Percentiles rank a stretch among this genome's conserved stretches.
These are phyloP conservation scores for Ichthyophthirius multifiliis DNA, from an alignment of 169 alveolate genomes.

Conservation along the genomic window DNA sequence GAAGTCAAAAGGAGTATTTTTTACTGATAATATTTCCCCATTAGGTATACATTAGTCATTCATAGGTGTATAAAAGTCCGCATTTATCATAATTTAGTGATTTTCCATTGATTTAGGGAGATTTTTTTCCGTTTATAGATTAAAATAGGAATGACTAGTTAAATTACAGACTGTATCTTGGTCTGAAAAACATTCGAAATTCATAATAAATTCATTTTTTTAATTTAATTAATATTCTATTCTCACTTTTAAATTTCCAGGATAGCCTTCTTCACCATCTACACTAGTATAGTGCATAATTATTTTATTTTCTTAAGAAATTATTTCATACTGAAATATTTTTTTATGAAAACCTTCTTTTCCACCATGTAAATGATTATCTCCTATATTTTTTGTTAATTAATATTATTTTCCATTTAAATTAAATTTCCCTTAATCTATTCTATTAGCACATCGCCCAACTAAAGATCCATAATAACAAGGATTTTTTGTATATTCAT, in stretches of 20 bases:
- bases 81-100: background rate
- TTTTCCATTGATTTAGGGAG: background rate
- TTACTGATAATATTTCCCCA: background rate
- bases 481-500: background rate
- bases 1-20: conserved; percentile 7
- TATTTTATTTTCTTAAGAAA: background rate
- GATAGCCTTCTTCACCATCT: conserved; percentile 1
- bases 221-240: background rate
- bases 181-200: background rate
- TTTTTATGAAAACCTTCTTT: background rate
- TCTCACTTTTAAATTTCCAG: background rate
- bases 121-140: background rate
- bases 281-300: background rate
- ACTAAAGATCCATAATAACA: background rate
- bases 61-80: background rate
- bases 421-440: background rate
- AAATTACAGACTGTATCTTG: background rate
- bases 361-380: background rate
- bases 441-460: background rate
- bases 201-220: background rate
- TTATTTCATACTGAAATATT: background rate
- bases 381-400: background rate
- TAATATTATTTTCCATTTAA: background rate
- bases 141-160: background rate
- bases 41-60: background rate